Conservation (phyloP, 2,329 filamentous ascomycete genomes). For the Venturia oleaginea region DNA sequence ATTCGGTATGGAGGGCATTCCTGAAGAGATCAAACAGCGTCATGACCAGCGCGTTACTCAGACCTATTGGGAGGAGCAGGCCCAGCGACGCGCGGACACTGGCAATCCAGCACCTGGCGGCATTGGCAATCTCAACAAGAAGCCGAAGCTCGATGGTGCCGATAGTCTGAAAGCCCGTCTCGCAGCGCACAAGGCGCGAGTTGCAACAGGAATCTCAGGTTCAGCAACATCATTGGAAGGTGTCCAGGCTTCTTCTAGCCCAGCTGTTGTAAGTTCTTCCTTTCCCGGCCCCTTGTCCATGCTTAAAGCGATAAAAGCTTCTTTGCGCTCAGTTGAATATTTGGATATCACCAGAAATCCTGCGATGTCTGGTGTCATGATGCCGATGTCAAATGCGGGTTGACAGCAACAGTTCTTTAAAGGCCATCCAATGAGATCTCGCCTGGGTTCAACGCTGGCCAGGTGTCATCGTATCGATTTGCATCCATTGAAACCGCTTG, state of each 20-base stretch:
- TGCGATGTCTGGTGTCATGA: background rate
- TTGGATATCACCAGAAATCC: background rate
- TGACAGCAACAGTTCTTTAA: no score
- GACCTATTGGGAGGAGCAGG: slow-evolving; percentile 76
- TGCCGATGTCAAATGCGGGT: background rate
- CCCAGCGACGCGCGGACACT: slow-evolving; percentile 69
- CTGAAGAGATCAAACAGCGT: slow-evolving; percentile 70
- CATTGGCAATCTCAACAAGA: slow-evolving; percentile 45
- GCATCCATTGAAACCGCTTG: background rate
- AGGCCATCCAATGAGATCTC: background rate
- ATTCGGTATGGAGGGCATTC: slow-evolving; percentile 96
- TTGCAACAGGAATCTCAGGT: background rate
- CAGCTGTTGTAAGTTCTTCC: slow-evolving; percentile 4
- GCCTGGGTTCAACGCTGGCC: no score
- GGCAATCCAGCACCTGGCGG: slow-evolving; percentile 70
- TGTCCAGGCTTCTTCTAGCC: background rate
- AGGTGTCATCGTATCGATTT: background rate
- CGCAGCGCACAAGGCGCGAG: background rate
- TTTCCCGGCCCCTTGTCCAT: background rate
- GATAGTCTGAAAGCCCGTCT: slow-evolving; percentile 48
- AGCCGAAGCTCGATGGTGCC: slow-evolving; percentile 59
- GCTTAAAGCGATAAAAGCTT: no score
- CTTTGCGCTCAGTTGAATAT: no score
- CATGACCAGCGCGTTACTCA: slow-evolving; percentile 82
- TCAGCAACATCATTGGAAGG: background rate